phyloP scores from a whole-genome alignment of 768 basidiomycete species.

The Harrya chromipes region DNA sequence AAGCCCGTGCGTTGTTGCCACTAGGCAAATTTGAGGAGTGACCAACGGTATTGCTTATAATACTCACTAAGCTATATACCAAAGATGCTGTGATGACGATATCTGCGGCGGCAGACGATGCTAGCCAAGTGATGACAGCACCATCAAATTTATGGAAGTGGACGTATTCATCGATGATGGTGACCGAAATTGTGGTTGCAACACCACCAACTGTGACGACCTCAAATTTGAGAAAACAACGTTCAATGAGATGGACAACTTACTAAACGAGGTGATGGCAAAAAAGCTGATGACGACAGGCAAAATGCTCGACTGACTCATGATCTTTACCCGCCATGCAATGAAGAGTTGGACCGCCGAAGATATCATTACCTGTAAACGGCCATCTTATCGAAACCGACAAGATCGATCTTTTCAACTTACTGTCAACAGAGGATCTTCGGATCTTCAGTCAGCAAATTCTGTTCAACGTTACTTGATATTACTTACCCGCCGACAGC shows the following conservation, averaged over 20 bases:
- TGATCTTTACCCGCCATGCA: conserved; percentile 39
- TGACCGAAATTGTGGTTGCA: conserved; percentile 31
- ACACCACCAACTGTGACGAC: conserved; percentile 32
- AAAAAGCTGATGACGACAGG: conserved; percentile 24
- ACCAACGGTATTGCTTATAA: not conserved
- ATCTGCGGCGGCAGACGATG: conserved; percentile 39
- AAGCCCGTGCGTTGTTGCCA: conserved; percentile 42
- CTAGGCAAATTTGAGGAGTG: conserved; percentile 19
- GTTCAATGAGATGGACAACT: not conserved
- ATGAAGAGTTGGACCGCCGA: conserved; percentile 47
- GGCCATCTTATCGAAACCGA: not conserved
- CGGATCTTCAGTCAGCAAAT: not conserved
- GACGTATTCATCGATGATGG: conserved; percentile 31
- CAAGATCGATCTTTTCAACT: not conserved
- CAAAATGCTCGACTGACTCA: conserved; percentile 30
- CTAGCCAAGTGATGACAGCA: conserved; percentile 41
- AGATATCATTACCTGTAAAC: conserved; percentile 41
- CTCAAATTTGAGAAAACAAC: not conserved
- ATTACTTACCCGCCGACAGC: conserved; percentile 10
- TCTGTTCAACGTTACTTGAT: not conserved
- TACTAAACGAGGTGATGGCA: conserved; percentile 8
- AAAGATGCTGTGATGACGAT: conserved; percentile 41
- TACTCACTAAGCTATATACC: conserved; percentile 41
- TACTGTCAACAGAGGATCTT: conserved; percentile 47
- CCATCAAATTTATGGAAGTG: conserved; percentile 34